phyloP scores from a whole-genome alignment of 805 yeast species.

The Wickerhamiella azymoides region DNA sequence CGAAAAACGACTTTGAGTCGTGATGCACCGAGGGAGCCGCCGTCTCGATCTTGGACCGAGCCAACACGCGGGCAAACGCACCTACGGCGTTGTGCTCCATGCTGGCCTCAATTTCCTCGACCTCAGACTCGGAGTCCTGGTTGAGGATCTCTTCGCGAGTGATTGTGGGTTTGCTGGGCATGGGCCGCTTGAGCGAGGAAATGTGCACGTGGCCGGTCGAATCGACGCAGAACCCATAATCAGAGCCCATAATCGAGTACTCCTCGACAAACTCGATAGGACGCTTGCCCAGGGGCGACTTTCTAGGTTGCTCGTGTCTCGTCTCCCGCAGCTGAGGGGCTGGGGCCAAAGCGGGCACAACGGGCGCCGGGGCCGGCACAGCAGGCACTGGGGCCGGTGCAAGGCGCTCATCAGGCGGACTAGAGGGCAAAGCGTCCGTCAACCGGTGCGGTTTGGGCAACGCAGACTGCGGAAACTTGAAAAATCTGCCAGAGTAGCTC shows the following conservation, averaged over 20 bases:
- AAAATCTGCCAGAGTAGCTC: not conserved
- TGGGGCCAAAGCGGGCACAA: not conserved
- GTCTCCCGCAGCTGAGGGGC: not conserved
- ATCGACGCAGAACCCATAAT: conserved; percentile 7
- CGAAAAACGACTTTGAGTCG: not conserved
- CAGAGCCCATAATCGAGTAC: conserved; percentile 9
- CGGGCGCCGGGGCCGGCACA: too few relatives aligned
- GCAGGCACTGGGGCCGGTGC: not conserved
- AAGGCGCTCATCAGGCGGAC: conserved; percentile 1
- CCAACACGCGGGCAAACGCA: conserved; percentile 18
- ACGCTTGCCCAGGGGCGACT: conserved; percentile 1
- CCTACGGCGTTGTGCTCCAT: conserved; percentile 16
- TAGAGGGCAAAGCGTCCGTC: conserved; percentile 1
- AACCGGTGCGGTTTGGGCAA: conserved; percentile 2
- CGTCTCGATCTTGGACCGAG: conserved; percentile 13
- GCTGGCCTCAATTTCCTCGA: not conserved
- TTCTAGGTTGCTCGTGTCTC: too few relatives aligned
- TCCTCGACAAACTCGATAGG: conserved; percentile 1
- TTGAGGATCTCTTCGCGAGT: conserved; percentile 6
- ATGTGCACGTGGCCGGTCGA: conserved; percentile 7
- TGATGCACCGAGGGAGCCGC: not conserved
- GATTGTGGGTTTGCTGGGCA: not conserved
- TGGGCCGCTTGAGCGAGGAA: not conserved
- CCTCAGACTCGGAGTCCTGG: conserved; percentile 11
- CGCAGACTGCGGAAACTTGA: conserved; percentile 1